Evolutionary conservation across 306 rosid species (phyloP), one percentile per base, ranked within the genome.

Genomic region (Mimosa pudica): DNA sequence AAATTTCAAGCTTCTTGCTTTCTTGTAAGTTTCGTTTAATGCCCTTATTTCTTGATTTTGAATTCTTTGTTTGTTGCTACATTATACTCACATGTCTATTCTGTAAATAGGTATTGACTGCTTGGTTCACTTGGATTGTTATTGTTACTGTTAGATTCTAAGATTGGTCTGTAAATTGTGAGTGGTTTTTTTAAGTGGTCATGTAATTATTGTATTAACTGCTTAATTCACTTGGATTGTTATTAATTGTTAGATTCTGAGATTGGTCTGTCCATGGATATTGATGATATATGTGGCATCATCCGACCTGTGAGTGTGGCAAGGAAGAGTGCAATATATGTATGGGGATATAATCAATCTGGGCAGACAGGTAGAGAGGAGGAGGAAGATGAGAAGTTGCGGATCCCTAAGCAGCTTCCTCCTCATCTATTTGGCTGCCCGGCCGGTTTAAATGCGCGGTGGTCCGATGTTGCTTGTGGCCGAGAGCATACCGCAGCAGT

Each of bases 401-500:
- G 98, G 89, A 90, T 94, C 68, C 98, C 98, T 0, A 88, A 82
- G 70, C 97, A 87, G 87, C 93, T 94, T 17, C 83, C 90, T 63
- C 91, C 97, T 2, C 85, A 92, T 70, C 90, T 94, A 45, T 94
- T 92, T 76, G 93, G 93, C 41, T 91, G 98, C 77, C 89, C 94
- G 1, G 93, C 87, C 18, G 97, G 91, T 60, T 79, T 76, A 64
- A 90, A 89, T 84, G 80, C 93, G 0, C 87, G 97, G 1, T 94
- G 98, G 98, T 77, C 89, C 81, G 98, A 94, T 79, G 89, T 94
- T 70, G 92, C 92, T 33, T 94, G 98, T 71, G 98, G 97, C 77
- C 98, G 97, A 0, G 98, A 92, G 86, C 97, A 94, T 73, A 94
- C 98, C 0, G 97, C 97, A 3, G 98, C 98, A 9, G 88, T 91